Evolutionary conservation across 1,139 yeast genomes (phyloP).

Genomic region (Taiozyma sp.): DNA sequence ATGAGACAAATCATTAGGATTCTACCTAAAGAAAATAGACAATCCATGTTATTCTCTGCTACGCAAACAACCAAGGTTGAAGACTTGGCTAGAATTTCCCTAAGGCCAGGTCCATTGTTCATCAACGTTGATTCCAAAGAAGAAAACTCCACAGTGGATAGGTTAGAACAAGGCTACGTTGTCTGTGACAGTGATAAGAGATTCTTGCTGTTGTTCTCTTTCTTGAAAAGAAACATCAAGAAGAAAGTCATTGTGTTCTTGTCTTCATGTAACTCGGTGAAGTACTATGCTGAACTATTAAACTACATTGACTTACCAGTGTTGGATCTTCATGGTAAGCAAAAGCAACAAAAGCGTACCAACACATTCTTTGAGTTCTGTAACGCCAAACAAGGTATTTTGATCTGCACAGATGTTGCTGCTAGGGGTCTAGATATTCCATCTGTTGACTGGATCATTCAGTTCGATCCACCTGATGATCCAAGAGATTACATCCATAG

Average conservation of each 20-base stretch:
- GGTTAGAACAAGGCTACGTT: conserved; percentile 96
- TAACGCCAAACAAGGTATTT: conserved; percentile 90
- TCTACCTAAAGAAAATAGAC: conserved; percentile 91
- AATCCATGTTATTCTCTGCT: conserved; percentile 95
- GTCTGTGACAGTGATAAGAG: conserved; percentile 96
- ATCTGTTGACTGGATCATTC: conserved; percentile 96
- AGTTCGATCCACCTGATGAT: conserved; percentile 98
- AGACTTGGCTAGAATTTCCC: conserved; percentile 93
- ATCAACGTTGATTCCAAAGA: conserved; percentile 88
- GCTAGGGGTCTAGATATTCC: conserved; percentile 98
- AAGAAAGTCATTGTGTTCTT: conserved; percentile 91
- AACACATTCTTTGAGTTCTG: conserved; percentile 97
- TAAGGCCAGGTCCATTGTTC: conserved; percentile 92
- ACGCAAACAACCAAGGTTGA: conserved; percentile 99
- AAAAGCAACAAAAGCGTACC: conserved; percentile 96
- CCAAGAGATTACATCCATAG: conserved; percentile 98
- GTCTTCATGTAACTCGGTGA: conserved; percentile 95
- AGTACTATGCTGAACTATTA: conserved; percentile 88
- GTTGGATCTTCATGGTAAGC: conserved; percentile 93
- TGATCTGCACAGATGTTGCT: conserved; percentile 96
- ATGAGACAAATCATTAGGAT: conserved; percentile 95
- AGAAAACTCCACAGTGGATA: conserved; percentile 89
- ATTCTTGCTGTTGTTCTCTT: conserved; percentile 83
- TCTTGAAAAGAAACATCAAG: conserved; percentile 85
- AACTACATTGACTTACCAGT: conserved; percentile 97